A percentile compares a stretch with the other conserved stretches of the same genome.
Conservation (phyloP, 495 filamentous ascomycete species). For the Trichoderma reesei region DNA sequence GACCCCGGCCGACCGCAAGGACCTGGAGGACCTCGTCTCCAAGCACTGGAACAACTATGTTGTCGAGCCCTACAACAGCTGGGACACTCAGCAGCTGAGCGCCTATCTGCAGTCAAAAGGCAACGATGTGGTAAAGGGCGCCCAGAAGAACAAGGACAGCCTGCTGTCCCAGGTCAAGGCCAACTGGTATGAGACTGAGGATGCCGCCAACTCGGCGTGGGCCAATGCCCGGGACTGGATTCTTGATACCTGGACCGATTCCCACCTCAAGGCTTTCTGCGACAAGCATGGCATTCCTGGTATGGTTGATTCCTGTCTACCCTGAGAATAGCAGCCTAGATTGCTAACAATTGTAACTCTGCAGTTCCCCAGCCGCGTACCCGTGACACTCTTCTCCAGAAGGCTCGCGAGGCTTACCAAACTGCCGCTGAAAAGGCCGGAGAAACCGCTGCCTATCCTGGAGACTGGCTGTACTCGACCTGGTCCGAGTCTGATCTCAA, state of each 20-base stretch:
- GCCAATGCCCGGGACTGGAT: constrained; percentile 78
- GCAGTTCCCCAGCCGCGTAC: constrained; percentile 68
- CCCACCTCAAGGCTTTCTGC: constrained; percentile 80
- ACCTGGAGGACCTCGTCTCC: constrained; percentile 76
- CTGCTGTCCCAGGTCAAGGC: constrained; percentile 58
- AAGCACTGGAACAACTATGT: constrained; percentile 74
- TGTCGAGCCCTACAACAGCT: constrained; percentile 56
- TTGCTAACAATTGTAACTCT: neutral
- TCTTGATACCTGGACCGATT: constrained; percentile 69
- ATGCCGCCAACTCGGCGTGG: constrained; percentile 60
- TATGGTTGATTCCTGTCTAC: constrained; percentile 8
- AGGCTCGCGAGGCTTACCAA: constrained; percentile 74
- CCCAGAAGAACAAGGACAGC: constrained; percentile 53
- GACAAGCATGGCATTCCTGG: constrained; percentile 80
- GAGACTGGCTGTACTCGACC: constrained; percentile 87
- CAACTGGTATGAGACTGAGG: constrained; percentile 66
- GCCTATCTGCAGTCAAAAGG: constrained; percentile 60
- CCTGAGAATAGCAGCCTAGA: neutral
- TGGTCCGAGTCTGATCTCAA: constrained; percentile 57
- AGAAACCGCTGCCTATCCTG: constrained; percentile 74
- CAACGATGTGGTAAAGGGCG: constrained; percentile 51
- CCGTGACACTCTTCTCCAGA: constrained; percentile 69
- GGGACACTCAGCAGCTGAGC: constrained; percentile 56
- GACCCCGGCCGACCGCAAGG: constrained; percentile 72
- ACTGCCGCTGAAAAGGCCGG: constrained; percentile 70